These are phyloP conservation scores for Bothriochloa decipiens DNA, from an alignment of 176 grass and related monocot genomes.

Conservation along the genomic window DNA sequence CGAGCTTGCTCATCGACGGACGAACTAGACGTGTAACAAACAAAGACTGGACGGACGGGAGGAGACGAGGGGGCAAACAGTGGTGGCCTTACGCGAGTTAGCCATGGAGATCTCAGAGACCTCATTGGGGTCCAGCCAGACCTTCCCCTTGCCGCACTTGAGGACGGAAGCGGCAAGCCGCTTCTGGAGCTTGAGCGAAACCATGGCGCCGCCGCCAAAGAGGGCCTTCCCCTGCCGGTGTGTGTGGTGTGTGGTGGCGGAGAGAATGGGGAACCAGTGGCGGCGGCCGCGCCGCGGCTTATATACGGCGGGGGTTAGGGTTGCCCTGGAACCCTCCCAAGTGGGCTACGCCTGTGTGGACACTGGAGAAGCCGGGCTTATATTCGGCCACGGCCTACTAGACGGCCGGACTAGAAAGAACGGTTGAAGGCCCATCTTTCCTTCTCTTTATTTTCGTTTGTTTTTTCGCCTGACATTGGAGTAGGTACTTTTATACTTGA, in stretches of 20 bases:
- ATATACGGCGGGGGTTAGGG: background rate
- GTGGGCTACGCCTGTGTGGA: background rate
- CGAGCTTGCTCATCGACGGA: no score
- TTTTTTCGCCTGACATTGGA: background rate
- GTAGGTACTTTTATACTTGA: no score
- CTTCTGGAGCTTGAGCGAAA: constrained; percentile 60
- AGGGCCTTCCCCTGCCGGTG: background rate
- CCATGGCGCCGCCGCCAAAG: constrained; percentile 29
- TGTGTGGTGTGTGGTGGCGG: background rate
- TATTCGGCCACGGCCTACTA: background rate
- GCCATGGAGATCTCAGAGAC: constrained; percentile 25
- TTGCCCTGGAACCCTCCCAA: background rate
- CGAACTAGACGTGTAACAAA: no score
- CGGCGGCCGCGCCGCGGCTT: background rate
- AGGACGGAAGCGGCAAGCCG: constrained; percentile 46
- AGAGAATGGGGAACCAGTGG: no score
- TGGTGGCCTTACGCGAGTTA: background rate
- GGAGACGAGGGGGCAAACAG: background rate
- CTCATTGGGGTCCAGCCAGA: constrained; percentile 1
- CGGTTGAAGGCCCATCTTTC: background rate
- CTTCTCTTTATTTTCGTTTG: background rate
- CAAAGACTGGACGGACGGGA: no score
- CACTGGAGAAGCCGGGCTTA: no score
- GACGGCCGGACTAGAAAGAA: background rate
- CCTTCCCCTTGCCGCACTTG: constrained; percentile 48